Conservation (phyloP, 768 basidiomycete genomes). For the Dacryopinax primogenitus region DNA sequence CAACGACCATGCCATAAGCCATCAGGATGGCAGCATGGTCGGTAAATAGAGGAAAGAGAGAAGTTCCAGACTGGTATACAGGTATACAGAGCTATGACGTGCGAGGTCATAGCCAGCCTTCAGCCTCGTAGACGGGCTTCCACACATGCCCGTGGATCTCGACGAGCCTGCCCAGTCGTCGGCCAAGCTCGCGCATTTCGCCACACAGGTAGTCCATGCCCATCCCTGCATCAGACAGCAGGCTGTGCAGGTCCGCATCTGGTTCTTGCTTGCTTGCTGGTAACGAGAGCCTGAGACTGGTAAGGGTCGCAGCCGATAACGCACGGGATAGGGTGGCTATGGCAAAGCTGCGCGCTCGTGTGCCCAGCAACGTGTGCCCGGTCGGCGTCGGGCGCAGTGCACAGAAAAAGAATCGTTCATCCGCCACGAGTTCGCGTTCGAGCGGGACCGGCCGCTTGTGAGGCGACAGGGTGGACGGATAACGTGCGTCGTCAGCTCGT, state of each 20-base stretch:
- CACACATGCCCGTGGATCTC: constrained; percentile 2
- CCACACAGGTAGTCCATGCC: constrained; percentile 1
- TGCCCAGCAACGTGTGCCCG: background rate
- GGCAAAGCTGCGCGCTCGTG: background rate
- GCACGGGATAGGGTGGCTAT: background rate
- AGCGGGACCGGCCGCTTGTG: background rate
- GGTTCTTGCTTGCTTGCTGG: background rate
- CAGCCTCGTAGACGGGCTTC: constrained; percentile 9
- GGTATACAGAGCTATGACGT: constrained; percentile 8
- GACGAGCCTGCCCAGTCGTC: constrained; percentile 6
- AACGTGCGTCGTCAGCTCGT: background rate
- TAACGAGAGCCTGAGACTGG: background rate
- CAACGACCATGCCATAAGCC: background rate
- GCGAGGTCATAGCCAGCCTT: constrained; percentile 9
- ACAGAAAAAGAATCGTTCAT: background rate
- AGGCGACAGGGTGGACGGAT: background rate
- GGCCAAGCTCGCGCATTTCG: constrained; percentile 3
- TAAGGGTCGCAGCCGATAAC: background rate
- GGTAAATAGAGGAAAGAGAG: background rate
- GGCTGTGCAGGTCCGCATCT: background rate
- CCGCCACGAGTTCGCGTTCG: background rate
- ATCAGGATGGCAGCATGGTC: background rate
- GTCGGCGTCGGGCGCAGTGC: background rate
- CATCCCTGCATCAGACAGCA: background rate
- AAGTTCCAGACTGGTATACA: constrained; percentile 6